phyloP scores from a whole-genome alignment of 495 filamentous ascomycete species.

The Chaetomium tenue region DNA sequence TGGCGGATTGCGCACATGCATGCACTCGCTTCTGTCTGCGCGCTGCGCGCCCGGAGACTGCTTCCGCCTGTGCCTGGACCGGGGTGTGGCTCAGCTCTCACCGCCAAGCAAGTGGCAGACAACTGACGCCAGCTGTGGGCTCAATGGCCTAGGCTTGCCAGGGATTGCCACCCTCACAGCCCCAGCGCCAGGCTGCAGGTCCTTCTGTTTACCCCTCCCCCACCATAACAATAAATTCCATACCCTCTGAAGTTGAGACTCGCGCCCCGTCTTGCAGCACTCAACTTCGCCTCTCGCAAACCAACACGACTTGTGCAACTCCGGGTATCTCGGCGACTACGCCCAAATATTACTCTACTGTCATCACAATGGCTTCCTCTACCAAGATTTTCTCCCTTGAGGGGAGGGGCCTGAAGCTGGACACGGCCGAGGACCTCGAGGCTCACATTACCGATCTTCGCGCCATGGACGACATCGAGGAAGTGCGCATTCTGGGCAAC shows the following conservation, averaged over 20 bases:
- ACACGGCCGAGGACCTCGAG: conserved; percentile 80
- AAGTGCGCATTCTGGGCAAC: conserved; percentile 82
- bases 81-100: neutral
- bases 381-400: conserved; percentile 83
- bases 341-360: conserved; percentile 11
- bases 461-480: conserved; percentile 71
- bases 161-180: conserved; percentile 14
- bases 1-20: neutral
- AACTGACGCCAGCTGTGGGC: conserved; percentile 17
- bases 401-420: conserved; percentile 85
- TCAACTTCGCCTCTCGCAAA: neutral
- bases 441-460: conserved; percentile 74
- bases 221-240: conserved; percentile 26
- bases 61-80: neutral
- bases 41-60: conserved; percentile 4
- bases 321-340: conserved; percentile 1
- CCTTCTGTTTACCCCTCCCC: conserved; percentile 36
- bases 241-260: conserved; percentile 2
- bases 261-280: conserved; percentile 19
- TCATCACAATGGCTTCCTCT: conserved; percentile 44
- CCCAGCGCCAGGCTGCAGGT: conserved; percentile 8
- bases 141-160: neutral
- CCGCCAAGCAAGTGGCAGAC: neutral
- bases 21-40: neutral
- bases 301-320: neutral